These are phyloP conservation scores for Mangifera indica DNA, from an alignment of 345 rosid species.

Conservation along the genomic window DNA sequence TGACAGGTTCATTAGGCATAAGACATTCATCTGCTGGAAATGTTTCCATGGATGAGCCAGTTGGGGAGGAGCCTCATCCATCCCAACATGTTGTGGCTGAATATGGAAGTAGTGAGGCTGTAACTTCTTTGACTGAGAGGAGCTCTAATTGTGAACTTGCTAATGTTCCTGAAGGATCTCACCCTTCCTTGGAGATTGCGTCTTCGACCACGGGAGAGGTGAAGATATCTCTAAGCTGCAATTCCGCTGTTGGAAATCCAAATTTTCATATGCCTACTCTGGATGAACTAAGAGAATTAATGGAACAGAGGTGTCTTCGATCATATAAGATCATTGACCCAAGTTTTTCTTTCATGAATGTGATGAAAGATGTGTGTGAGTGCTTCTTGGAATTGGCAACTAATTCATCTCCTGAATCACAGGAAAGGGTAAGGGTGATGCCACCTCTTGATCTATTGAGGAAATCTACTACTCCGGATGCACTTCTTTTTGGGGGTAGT, in stretches of 20 bases:
- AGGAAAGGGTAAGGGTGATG: constrained; percentile 46
- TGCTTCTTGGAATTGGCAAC: constrained; percentile 70
- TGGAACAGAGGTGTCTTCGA: constrained; percentile 75
- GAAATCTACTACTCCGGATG: constrained; percentile 42
- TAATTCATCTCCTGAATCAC: constrained; percentile 52
- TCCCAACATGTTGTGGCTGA: constrained; percentile 25
- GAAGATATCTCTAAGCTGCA: constrained; percentile 71
- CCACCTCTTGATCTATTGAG: constrained; percentile 41
- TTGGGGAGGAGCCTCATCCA: constrained; percentile 31
- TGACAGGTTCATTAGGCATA: constrained; percentile 33
- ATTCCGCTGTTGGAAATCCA: constrained; percentile 52
- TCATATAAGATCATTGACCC: constrained; percentile 78
- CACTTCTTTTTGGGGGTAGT: constrained; percentile 20
- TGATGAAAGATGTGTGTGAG: constrained; percentile 79
- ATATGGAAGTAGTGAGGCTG: constrained; percentile 22
- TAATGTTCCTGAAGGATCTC: constrained; percentile 29
- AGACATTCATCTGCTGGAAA: constrained; percentile 29
- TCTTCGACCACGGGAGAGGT: constrained; percentile 79
- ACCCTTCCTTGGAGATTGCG: constrained; percentile 60
- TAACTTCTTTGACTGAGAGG: constrained; percentile 23
- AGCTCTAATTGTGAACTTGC: constrained; percentile 25
- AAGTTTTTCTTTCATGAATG: constrained; percentile 56
- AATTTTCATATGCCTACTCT: constrained; percentile 58
- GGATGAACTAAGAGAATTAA: constrained; percentile 63
- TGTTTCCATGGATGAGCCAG: constrained; percentile 24